Evolutionary conservation across 2,329 filamentous ascomycete species (phyloP).

Genomic region (Mycosphaerelloides madeirae): DNA sequence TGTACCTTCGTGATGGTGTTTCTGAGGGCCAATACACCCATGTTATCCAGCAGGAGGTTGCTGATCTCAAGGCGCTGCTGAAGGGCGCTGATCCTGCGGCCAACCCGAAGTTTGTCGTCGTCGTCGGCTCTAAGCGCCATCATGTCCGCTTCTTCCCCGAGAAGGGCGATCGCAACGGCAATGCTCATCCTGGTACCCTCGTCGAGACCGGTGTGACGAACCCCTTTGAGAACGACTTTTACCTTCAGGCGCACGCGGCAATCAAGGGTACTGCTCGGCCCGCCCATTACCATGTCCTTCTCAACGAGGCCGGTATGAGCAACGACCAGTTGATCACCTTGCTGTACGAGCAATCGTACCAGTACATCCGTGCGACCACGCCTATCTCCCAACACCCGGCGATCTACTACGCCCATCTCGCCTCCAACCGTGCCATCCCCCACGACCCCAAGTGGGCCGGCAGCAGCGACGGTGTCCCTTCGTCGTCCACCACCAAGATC

Average conservation of each 20-base stretch:
- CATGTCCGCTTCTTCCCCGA: slow-evolving; percentile 89
- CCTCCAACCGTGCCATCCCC: slow-evolving; percentile 69
- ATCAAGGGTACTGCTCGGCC: slow-evolving; percentile 93
- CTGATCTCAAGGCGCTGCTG: slow-evolving; percentile 57
- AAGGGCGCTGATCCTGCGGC: slow-evolving; percentile 31
- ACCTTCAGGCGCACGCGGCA: slow-evolving; percentile 65
- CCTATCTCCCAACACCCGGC: slow-evolving; percentile 84
- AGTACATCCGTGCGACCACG: slow-evolving; percentile 86
- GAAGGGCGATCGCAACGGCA: slow-evolving; percentile 67
- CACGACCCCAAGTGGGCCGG: slow-evolving; percentile 57
- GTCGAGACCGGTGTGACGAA: slow-evolving; percentile 88
- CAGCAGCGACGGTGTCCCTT: slow-evolving; percentile 17
- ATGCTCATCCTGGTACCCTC: slow-evolving; percentile 78
- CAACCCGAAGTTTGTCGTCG: slow-evolving; percentile 69
- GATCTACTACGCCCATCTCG: slow-evolving; percentile 93
- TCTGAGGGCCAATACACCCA: slow-evolving; percentile 79
- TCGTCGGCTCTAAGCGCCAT: slow-evolving; percentile 89
- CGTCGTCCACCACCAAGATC: slow-evolving; percentile 14
- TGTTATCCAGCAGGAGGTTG: slow-evolving; percentile 74
- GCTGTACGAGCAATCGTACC: slow-evolving; percentile 93
- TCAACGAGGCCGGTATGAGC: slow-evolving; percentile 69
- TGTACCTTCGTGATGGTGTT: slow-evolving; percentile 92
- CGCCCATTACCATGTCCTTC: slow-evolving; percentile 76
- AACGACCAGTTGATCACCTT: slow-evolving; percentile 73
- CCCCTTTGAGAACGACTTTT: slow-evolving; percentile 87